phyloP scores from a whole-genome alignment of 1,284 basidiomycete genomes.

The Apiotrichum siamense region DNA sequence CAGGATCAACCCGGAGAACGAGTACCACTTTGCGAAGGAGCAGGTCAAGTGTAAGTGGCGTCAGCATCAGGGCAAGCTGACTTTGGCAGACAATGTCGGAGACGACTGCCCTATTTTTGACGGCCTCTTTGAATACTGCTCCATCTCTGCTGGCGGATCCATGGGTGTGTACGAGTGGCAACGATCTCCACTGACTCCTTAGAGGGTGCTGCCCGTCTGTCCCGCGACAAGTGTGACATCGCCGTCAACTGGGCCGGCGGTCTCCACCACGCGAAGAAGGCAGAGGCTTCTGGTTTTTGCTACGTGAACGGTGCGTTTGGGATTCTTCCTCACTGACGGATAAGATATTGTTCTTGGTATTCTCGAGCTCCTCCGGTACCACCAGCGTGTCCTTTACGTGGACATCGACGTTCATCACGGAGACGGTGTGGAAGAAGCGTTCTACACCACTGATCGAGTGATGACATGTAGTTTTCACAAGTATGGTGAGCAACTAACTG shows the following conservation, averaged over 20 bases:
- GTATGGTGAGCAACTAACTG: conserved; percentile 58
- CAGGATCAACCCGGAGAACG: conserved; percentile 76
- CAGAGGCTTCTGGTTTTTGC: conserved; percentile 96
- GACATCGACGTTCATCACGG: conserved; percentile 99
- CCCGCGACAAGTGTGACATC: conserved; percentile 96
- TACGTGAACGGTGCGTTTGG: conserved; percentile 79
- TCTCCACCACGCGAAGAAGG: conserved; percentile 96
- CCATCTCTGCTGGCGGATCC: conserved; percentile 94
- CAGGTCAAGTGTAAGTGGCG: conserved; percentile 79
- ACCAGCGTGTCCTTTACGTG: conserved; percentile 91
- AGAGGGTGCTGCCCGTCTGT: conserved; percentile 82
- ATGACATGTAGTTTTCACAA: conserved; percentile 99
- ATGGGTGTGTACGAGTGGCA: conserved; percentile 65
- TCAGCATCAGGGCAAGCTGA: not conserved
- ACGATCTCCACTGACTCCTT: not conserved
- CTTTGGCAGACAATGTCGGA: conserved; percentile 65
- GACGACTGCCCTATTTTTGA: conserved; percentile 99
- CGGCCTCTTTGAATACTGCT: conserved; percentile 95
- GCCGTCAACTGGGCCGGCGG: conserved; percentile 99
- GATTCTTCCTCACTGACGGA: not conserved
- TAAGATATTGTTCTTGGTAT: conserved; percentile 91
- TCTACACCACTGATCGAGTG: conserved; percentile 96
- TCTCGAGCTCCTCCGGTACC: conserved; percentile 87
- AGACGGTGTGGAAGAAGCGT: conserved; percentile 98
- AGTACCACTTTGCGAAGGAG: conserved; percentile 82